These are phyloP conservation scores for Citrus hindsii DNA, from an alignment of 345 rosid species.

Conservation along the genomic window DNA sequence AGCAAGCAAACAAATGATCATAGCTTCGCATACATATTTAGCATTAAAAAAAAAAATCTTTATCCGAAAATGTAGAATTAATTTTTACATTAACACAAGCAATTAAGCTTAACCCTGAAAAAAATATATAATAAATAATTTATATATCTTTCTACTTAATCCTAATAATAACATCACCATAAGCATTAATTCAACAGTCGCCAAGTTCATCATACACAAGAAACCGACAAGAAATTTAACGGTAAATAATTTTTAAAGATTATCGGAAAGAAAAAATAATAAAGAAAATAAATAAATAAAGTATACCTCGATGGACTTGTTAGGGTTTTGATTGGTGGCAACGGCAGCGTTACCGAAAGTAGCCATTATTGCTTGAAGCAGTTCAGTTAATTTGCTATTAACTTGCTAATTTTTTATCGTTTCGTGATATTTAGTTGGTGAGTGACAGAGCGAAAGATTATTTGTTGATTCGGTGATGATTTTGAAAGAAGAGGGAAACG, in stretches of 20 bases:
- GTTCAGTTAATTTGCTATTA: background rate
- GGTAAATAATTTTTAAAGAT: no score
- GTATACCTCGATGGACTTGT: constrained; percentile 76
- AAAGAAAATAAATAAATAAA: background rate
- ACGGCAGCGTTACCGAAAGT: constrained; percentile 45
- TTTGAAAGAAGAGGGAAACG: constrained; percentile 15
- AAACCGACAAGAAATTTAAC: background rate
- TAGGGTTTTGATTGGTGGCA: constrained; percentile 55
- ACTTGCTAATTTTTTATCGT: no score
- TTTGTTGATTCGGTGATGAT: background rate
- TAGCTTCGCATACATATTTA: background rate
- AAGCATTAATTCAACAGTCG: background rate
- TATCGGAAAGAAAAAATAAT: background rate
- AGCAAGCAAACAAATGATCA: background rate
- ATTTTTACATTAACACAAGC: background rate
- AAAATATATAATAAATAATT: background rate
- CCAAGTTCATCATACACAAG: background rate
- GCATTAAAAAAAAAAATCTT: background rate
- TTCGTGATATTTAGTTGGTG: no score
- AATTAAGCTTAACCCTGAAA: background rate
- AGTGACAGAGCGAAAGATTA: no score
- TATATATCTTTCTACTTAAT: no score
- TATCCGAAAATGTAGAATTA: background rate
- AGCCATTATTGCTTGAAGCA: constrained; percentile 42
- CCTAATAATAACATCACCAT: no score